These are phyloP conservation scores for Ogataea polymorpha DNA, from an alignment of 805 yeast genomes.

Conservation along the genomic window DNA sequence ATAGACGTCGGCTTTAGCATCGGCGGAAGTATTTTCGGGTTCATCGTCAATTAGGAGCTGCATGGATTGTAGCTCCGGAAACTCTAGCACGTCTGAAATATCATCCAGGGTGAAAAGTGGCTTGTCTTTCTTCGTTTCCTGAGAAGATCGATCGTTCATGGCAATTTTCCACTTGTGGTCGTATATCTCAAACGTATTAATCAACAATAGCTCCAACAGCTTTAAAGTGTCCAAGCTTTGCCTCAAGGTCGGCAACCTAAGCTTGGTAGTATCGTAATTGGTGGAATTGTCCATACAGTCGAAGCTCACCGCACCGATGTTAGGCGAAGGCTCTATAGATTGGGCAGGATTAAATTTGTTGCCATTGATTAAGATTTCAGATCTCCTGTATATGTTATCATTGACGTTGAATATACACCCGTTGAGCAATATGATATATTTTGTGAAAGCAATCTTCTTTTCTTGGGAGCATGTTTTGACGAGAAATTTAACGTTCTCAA, in stretches of 20 bases:
- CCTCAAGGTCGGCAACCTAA: slow-evolving; percentile 30
- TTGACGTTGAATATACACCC: slow-evolving; percentile 42
- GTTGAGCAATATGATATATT: slow-evolving; percentile 34
- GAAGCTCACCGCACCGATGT: slow-evolving; percentile 32
- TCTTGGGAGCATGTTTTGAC: slow-evolving; percentile 19
- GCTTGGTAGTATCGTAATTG: slow-evolving; percentile 31
- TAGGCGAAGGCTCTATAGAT: slow-evolving; percentile 39
- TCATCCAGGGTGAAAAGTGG: slow-evolving; percentile 15
- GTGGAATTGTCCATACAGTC: slow-evolving; percentile 35
- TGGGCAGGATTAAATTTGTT: slow-evolving; percentile 43
- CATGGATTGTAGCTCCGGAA: slow-evolving; percentile 20
- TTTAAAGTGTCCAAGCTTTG: slow-evolving; percentile 26
- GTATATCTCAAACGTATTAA: slow-evolving; percentile 29
- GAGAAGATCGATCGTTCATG: slow-evolving; percentile 18
- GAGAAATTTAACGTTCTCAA: slow-evolving; percentile 30
- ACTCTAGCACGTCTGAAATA: slow-evolving; percentile 18
- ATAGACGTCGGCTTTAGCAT: slow-evolving; percentile 21
- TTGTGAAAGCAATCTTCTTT: slow-evolving; percentile 33
- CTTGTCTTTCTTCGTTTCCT: slow-evolving; percentile 7
- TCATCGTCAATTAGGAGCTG: slow-evolving; percentile 4
- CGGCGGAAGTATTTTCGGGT: slow-evolving; percentile 10
- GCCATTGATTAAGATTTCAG: slow-evolving; percentile 34
- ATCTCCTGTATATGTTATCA: slow-evolving; percentile 38
- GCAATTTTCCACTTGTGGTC: slow-evolving; percentile 28
- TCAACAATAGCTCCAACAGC: slow-evolving; percentile 27